phyloP scores from a whole-genome alignment of 768 basidiomycete species.

The Cystofilobasidium capitatum region DNA sequence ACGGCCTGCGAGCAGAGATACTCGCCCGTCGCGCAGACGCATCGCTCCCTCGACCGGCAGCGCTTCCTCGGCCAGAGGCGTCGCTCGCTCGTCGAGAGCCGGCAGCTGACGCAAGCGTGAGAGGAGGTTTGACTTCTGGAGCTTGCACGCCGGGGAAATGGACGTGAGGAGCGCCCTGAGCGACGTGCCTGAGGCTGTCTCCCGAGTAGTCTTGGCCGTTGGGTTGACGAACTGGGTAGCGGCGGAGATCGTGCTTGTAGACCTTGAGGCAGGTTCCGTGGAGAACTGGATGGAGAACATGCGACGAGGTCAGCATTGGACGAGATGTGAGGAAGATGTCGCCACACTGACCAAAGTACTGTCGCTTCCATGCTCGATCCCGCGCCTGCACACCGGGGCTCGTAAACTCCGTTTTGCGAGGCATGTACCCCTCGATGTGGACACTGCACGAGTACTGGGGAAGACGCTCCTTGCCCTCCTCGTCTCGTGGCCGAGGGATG shows the following conservation, averaged over 20 bases:
- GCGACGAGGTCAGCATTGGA: not conserved
- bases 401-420: conserved; percentile 86
- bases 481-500: conserved; percentile 44
- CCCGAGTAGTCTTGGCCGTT: conserved; percentile 1
- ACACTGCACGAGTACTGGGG: conserved; percentile 72
- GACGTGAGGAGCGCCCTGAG: conserved; percentile 23
- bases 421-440: conserved; percentile 68
- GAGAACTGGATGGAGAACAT: conserved; percentile 45
- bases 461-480: conserved; percentile 72
- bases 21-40: not conserved
- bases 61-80: not conserved
- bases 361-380: conserved; percentile 84
- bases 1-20: not conserved
- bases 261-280: conserved; percentile 84
- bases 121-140: conserved; percentile 8
- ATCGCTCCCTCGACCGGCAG: not conserved
- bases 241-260: conserved; percentile 42
- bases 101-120: not conserved
- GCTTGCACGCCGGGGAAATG: conserved; percentile 26
- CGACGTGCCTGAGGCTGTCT: conserved; percentile 7
- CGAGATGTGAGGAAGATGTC: not conserved
- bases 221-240: conserved; percentile 4
- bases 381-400: conserved; percentile 73
- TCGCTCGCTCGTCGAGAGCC: conserved; percentile 10
- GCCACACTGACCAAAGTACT: conserved; percentile 48